Percentiles rank a stretch among this genome's conserved stretches.
Conservation (phyloP, 768 basidiomycete species). For the Lactarius akahatsu region DNA sequence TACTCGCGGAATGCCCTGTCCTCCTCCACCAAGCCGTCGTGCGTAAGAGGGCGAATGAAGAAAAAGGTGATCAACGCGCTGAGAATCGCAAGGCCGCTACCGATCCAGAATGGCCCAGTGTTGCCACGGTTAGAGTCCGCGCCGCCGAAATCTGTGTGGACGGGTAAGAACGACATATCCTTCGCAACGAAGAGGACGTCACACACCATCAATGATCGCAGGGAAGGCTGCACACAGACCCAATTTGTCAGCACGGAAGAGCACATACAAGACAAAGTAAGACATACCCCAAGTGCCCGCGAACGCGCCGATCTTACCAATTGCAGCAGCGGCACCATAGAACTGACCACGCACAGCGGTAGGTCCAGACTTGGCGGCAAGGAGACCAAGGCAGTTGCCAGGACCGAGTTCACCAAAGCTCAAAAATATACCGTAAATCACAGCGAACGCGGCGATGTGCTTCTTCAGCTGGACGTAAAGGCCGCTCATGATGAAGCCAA, state of each 20-base stretch:
- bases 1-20: slow-evolving; percentile 81
- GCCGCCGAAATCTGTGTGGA: slow-evolving; percentile 61
- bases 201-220: slow-evolving; percentile 58
- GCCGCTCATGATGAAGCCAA: slow-evolving; percentile 91
- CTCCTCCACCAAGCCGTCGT: slow-evolving; percentile 79
- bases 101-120: slow-evolving; percentile 88
- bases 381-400: slow-evolving; percentile 81
- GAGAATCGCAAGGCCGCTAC: slow-evolving; percentile 76
- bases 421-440: slow-evolving; percentile 90
- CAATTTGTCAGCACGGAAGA: slow-evolving; percentile 1
- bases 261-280: background rate
- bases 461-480: slow-evolving; percentile 60
- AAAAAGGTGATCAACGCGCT: slow-evolving; percentile 72
- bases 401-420: slow-evolving; percentile 88
- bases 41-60: slow-evolving; percentile 69
- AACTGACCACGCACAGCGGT: slow-evolving; percentile 85
- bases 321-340: slow-evolving; percentile 82
- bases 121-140: slow-evolving; percentile 52
- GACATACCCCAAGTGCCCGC: slow-evolving; percentile 74
- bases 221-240: slow-evolving; percentile 51
- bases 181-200: slow-evolving; percentile 2
- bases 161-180: slow-evolving; percentile 15
- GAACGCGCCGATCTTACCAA: slow-evolving; percentile 85
- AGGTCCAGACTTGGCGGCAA: slow-evolving; percentile 82
- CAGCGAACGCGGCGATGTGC: slow-evolving; percentile 74